Evolutionary conservation across 495 filamentous ascomycete species (phyloP), one percentile per base, ranked within the genome.

Genomic region (Penicillium coprophilum): DNA sequence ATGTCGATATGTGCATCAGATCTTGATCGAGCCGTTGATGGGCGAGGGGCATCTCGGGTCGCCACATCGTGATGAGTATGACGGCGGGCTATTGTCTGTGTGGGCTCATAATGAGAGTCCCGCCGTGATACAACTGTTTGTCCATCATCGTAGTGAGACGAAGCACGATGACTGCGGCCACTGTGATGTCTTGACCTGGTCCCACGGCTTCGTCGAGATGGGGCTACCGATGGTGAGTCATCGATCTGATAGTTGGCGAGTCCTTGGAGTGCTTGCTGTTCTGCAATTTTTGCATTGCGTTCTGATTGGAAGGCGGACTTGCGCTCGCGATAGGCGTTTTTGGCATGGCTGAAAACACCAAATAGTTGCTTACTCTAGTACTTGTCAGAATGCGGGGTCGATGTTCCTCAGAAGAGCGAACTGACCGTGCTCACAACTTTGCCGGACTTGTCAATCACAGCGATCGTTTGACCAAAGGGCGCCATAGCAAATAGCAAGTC

Each of bases 361-460:
- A 95, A 82, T 28, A 96, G 75, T 57, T 95, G 90, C 76, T 92
- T 96, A 71, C 88, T 90, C 91, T 96, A 70, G 40, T 24, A 49
- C 15, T 39, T 50, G 49, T 77, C 57, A 74, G 71, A 60, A 63
- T 41, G 19, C 24, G 28, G 45, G 28, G 55, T 47, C 13, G 19
- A 44, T 2, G 34, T 6, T 20, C 34, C 21, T 13, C 13, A 19
- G 31, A 30, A 34, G 24, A 47, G 51, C 46, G 20, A 40, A 74
- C 89, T 72, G 82, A 94, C 91, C 54, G 88, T 94, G 80, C 87
- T 92, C 49, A 96, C 89, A 9, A 95, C 85, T 79, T 96, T 93
- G 55, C 91, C 91, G 56, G 91, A 95, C 65, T 88, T 89, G 76
- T 96, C 92, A 72, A 96, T 84, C 53, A 96, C 89, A 52, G 90